Evolutionary conservation across 129 eudicot genomes (phyloP).

Genomic region (Artemisia argyi): DNA sequence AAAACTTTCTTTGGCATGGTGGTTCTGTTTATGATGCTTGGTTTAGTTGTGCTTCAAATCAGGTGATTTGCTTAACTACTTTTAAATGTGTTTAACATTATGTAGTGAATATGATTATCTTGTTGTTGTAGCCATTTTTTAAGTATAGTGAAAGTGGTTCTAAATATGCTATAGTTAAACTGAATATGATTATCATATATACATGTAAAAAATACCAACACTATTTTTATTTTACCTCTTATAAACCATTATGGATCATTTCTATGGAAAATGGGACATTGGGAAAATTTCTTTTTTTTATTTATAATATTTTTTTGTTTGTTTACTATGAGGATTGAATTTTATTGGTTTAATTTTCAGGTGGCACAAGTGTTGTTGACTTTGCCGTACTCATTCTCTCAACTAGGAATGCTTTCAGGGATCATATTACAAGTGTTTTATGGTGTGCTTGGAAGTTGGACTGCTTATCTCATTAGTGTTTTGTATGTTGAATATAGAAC

Average conservation of each 20-base stretch:
- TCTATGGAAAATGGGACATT: no score
- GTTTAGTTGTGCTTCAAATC: conserved; percentile 80
- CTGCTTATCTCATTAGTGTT: conserved; percentile 80
- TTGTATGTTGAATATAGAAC: conserved; percentile 74
- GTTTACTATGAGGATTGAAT: conserved; percentile 19
- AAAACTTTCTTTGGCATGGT: conserved; percentile 73
- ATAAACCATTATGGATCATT: no score
- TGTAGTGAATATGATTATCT: no score
- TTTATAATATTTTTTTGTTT: no score
- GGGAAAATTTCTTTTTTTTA: no score
- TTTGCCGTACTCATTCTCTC: conserved; percentile 80
- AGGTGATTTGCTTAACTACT: conserved; percentile 33
- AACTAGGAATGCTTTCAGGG: conserved; percentile 80
- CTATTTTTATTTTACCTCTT: no score
- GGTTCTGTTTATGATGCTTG: conserved; percentile 86
- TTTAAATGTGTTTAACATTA: background rate
- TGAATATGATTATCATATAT: no score
- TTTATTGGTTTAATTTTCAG: conserved; percentile 33
- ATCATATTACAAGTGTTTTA: conserved; percentile 60
- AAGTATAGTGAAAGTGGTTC: no score
- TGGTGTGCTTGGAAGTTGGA: conserved; percentile 77
- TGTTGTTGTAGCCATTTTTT: no score
- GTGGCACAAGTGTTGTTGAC: conserved; percentile 84
- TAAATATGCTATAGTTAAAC: no score
- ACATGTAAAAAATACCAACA: no score